A percentile compares a stretch with the other conserved stretches of the same genome.
Evolutionary conservation across 495 filamentous ascomycete species (phyloP).

Genomic region (Penicillium paxilli): DNA sequence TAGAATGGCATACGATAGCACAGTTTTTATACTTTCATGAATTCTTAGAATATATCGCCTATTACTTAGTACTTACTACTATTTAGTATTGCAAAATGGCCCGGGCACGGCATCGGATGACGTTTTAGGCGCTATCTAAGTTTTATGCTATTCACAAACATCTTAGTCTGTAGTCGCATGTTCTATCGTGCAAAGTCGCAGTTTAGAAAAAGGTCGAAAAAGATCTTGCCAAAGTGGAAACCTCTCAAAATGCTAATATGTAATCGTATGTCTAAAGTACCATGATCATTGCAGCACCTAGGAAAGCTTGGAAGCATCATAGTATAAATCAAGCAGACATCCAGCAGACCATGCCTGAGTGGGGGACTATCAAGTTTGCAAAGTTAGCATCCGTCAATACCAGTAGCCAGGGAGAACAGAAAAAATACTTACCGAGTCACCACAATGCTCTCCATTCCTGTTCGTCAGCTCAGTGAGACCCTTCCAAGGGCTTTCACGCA

Average conservation of each 20-base stretch:
- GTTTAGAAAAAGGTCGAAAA: background rate
- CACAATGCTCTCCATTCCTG: slow-evolving; percentile 77
- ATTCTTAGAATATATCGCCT: no score
- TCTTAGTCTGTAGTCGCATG: background rate
- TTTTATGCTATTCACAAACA: no score
- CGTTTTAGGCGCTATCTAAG: no score
- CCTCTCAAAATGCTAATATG: slow-evolving; percentile 7
- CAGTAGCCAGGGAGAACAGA: background rate
- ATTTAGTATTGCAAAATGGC: no score
- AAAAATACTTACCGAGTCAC: slow-evolving; percentile 72
- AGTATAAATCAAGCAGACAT: slow-evolving; percentile 91
- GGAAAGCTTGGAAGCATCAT: slow-evolving; percentile 65
- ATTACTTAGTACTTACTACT: no score
- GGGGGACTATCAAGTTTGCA: slow-evolving; percentile 58
- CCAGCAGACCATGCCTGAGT: slow-evolving; percentile 95
- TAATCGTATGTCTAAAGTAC: background rate
- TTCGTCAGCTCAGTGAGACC: slow-evolving; percentile 94
- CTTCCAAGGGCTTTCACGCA: slow-evolving; percentile 78
- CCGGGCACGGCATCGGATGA: no score
- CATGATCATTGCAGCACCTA: slow-evolving; percentile 8
- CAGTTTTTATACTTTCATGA: no score
- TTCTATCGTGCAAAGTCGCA: background rate
- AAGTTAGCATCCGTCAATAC: no score
- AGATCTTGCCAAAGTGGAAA: background rate
- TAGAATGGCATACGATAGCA: no score